These are phyloP conservation scores for Trichomonas vaginalis DNA, from an alignment of 208 protist genomes.

Conservation along the genomic window DNA sequence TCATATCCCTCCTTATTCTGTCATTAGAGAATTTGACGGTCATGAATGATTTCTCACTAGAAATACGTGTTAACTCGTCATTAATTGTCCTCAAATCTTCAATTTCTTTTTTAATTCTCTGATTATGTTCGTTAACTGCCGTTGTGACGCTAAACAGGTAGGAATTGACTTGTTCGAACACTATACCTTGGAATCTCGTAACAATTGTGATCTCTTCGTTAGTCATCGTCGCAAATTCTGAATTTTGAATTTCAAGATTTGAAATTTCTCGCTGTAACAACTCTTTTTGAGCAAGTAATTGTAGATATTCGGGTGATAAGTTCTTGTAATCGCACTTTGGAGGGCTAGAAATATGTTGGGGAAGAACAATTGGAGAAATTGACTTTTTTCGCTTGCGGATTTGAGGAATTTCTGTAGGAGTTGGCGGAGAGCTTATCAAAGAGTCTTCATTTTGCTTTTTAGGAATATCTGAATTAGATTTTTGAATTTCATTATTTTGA, in stretches of 20 bases:
- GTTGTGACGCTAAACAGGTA: neutral
- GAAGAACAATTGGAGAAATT: too few relatives aligned
- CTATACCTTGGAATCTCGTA: neutral
- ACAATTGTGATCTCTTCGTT: neutral
- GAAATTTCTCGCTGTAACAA: neutral
- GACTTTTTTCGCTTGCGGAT: too few relatives aligned
- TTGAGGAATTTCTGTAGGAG: too few relatives aligned
- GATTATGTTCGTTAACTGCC: neutral
- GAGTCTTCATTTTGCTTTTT: too few relatives aligned
- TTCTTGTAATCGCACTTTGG: neutral
- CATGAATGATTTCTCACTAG: neutral
- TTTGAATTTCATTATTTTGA: too few relatives aligned
- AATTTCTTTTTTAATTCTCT: neutral
- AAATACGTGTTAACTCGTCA: neutral
- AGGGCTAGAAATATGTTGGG: too few relatives aligned
- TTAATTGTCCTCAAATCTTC: neutral
- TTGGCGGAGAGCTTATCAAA: too few relatives aligned
- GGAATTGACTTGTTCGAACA: neutral
- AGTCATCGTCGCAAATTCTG: neutral
- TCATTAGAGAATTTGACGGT: neutral
- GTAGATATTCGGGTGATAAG: neutral
- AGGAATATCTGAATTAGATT: too few relatives aligned
- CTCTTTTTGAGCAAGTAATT: neutral
- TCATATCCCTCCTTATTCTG: neutral
- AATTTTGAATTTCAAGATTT: neutral